A percentile compares a stretch with the other conserved stretches of the same genome.
phyloP scores from a whole-genome alignment of 2,329 filamentous ascomycete species.

The Daldinia eschscholtzii region DNA sequence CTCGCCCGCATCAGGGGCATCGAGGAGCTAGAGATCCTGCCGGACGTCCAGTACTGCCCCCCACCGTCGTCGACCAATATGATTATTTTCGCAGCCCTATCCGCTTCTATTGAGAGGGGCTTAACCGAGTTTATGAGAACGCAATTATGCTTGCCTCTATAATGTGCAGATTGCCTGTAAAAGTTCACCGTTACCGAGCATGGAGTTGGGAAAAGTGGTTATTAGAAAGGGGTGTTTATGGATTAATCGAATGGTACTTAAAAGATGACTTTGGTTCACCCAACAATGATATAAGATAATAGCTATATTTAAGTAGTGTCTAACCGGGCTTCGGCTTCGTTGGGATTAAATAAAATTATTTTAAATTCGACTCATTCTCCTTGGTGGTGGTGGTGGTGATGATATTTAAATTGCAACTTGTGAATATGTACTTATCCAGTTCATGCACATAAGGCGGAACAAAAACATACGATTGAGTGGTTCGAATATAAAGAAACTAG shows the following conservation, averaged over 20 bases:
- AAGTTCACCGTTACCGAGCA: not conserved
- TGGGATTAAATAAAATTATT: not conserved
- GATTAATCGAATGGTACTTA: not conserved
- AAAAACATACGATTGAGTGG: not conserved
- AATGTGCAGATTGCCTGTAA: not conserved
- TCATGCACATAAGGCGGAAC: not conserved
- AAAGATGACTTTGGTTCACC: not conserved
- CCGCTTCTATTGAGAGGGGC: constrained; percentile 68
- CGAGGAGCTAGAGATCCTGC: constrained; percentile 63
- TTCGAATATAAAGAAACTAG: not conserved
- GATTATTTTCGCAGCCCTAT: constrained; percentile 71
- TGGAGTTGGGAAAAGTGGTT: not conserved
- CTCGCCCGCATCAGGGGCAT: constrained; percentile 64
- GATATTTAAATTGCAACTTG: not conserved
- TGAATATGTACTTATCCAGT: not conserved
- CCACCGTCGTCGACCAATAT: constrained; percentile 65
- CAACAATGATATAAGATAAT: not conserved
- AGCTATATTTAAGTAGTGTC: not conserved
- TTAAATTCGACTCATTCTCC: not conserved
- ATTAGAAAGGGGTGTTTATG: not conserved
- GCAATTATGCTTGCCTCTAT: constrained; percentile 50
- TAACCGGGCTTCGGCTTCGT: not conserved
- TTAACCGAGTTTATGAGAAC: constrained; percentile 65
- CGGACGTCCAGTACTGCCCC: constrained; percentile 67
- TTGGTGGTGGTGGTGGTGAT: not conserved